phyloP scores from a whole-genome alignment of 306 rosid genomes.

The Lagenaria siceraria region DNA sequence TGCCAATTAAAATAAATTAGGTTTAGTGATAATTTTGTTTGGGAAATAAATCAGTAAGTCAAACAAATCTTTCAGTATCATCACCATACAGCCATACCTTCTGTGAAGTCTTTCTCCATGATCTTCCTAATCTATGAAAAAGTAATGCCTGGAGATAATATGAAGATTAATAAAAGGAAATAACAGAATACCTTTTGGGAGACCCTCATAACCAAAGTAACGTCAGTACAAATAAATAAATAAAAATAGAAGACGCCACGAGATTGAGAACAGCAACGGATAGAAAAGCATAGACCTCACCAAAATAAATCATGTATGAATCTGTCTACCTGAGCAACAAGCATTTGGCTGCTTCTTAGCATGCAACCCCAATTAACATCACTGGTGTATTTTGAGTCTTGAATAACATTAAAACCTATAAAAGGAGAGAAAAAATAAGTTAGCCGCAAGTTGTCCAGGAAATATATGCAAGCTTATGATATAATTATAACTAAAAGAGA shows the following conservation, averaged over 20 bases:
- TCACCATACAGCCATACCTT: conserved; percentile 34
- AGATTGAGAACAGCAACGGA: background rate
- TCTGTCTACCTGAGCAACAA: conserved; percentile 70
- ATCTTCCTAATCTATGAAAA: conserved; percentile 75
- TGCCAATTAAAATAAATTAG: conserved; percentile 16
- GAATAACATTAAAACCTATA: conserved; percentile 68
- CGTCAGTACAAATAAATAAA: background rate
- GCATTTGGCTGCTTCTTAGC: conserved; percentile 99
- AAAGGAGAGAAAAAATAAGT: conserved; percentile 6
- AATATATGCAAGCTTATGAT: background rate
- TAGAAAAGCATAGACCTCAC: background rate
- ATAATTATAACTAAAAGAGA: background rate
- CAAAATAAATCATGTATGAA: background rate
- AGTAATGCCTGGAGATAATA: conserved; percentile 54
- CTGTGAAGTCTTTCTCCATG: conserved; percentile 58
- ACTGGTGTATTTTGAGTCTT: conserved; percentile 72
- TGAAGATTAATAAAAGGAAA: background rate
- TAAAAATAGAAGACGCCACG: background rate
- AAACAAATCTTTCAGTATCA: background rate
- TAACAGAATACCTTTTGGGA: background rate
- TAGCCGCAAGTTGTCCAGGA: conserved; percentile 4
- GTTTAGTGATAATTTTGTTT: background rate
- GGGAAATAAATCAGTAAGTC: background rate
- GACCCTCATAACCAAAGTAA: background rate
- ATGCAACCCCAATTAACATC: conserved; percentile 97